A percentile compares a stretch with the other conserved stretches of the same genome.
Evolutionary conservation across 2,329 filamentous ascomycete genomes (phyloP).

Genomic region (Arthrobotrys conoides): DNA sequence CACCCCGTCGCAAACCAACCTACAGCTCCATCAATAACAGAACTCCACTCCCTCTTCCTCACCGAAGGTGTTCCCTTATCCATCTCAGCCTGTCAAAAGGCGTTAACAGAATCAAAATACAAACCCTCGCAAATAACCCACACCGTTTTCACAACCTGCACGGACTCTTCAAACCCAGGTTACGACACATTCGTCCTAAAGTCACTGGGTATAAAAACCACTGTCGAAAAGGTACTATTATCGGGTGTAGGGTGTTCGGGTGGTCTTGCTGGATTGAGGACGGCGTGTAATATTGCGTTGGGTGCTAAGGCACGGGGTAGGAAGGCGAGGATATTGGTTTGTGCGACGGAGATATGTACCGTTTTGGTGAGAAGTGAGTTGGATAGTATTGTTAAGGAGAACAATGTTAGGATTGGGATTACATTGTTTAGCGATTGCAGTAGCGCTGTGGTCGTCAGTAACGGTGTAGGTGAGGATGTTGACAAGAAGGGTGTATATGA

Average conservation of each 20-base stretch:
- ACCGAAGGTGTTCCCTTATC: conserved; percentile 74
- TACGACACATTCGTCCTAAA: conserved; percentile 77
- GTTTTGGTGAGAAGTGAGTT: conserved; percentile 76
- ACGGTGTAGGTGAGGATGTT: conserved; percentile 71
- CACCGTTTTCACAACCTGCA: conserved; percentile 78
- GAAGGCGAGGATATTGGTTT: conserved; percentile 76
- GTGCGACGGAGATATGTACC: conserved; percentile 76
- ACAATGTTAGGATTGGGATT: conserved; percentile 76
- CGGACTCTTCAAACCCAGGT: conserved; percentile 78
- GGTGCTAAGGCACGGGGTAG: conserved; percentile 74
- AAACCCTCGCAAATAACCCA: conserved; percentile 74
- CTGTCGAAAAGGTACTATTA: conserved; percentile 76
- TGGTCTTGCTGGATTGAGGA: conserved; percentile 75
- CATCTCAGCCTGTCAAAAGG: conserved; percentile 72
- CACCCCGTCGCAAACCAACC: conserved; percentile 75
- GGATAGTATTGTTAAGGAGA: conserved; percentile 73
- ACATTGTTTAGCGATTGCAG: conserved; percentile 80
- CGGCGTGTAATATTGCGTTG: conserved; percentile 77
- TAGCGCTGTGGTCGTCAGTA: conserved; percentile 77
- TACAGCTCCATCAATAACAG: conserved; percentile 71
- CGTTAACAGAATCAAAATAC: conserved; percentile 72
- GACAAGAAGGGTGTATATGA: conserved; percentile 69
- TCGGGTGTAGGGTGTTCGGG: conserved; percentile 78
- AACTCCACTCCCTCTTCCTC: conserved; percentile 73
- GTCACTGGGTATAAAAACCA: conserved; percentile 72